Evolutionary conservation across 768 basidiomycete genomes (phyloP), one percentile per base, ranked within the genome.

Genomic region (Collybia mongolica): DNA sequence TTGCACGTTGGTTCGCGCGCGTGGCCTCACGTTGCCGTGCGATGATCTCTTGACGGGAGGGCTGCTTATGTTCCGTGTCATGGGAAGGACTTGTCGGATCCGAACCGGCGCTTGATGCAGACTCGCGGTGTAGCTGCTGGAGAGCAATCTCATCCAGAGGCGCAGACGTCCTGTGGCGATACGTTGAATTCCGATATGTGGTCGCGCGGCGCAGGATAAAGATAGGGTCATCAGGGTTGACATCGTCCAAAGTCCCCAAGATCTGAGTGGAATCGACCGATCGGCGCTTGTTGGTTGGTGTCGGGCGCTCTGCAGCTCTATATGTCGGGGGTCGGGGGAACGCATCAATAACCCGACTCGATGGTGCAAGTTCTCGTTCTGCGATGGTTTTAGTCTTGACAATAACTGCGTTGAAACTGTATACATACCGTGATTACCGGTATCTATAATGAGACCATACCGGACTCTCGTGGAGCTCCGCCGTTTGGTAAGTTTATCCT

Each of bases 21-120:
- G 81, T 85, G 0, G 86, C 90, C 1, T 88, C 90, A 5, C 95
- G 83, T 62, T 98, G 96, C 5, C 93, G 93, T 11, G 90, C 91
- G 49, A 98, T 97, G 60, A 97, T 88, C 57, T 97, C 93, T 55
- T 91, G 90, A 19, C 86, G 80, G 2, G 91, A 90, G 1, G 70
- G 72, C 39, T 65, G 65, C 52, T 69, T 69, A 11, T 57, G 57
- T 45, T 65, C 65, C 29, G 42, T 54, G 69, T 60, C 53, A 69
- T 67, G 55, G 14, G 32, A 32, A 18, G 59, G 46, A n/a, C 53
- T 58, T 20, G 60, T 49, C 60, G 73, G 28, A 49, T 84, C 83
- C 5, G 85, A 55, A 17, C 37, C 79, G 14, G 70, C 68, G 54
- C 86, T 87, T 0, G 86, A 84, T 11, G 80, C 60, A 0, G 81